Base-by-base conservation (phyloP, 441 rosid genomes). In the Kokia cookei region DNA sequence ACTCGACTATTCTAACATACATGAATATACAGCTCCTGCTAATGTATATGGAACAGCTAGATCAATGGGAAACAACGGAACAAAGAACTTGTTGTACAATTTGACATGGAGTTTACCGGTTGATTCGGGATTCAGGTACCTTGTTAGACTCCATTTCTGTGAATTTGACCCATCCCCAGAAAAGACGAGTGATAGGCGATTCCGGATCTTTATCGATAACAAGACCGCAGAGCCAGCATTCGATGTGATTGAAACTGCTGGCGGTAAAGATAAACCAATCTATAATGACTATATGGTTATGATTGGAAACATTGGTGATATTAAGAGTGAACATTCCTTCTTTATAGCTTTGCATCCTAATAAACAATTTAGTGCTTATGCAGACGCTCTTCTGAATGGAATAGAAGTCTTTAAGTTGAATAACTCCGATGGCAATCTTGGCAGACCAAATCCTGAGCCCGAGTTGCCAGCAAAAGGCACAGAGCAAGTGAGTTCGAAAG, bases 401-500 rank as follows among this genome's bases (percentile, higher is more conserved):
- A 26, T 82, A 14, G 85, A 84, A 74, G 59, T 80, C 17, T 72
- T 84, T 48, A 80, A 84, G 76, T 42, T 84, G 65, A 76, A 22
- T n/a, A 24, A 54, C 22, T 17, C 3, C 42, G 29, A 32, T 15
- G 66, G 77, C 57, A 81, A 63, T 72, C 82, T 84, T 9, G 42
- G 84, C 12, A 78, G 87, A 51, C 22, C 51, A 5, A 61, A 71
- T 75, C 81, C 87, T 2, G 63, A 7, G 14, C 71, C 26, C 6
- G 0, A 26, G 14, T 1, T 24, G 0, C 62, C 48, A 22, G 24
- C n/a, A 17, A 7, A 27, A 8, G 24, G 71, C 14, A 19, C 11
- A 3, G 26, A 67, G 26, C 48, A 17, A 69, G 7, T 17, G 3
- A 32, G 22, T 53, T 62, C 62, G 5, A 15, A 26, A 68, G 59